These are phyloP conservation scores for Mychonastes homosphaera DNA, from an alignment of 139 green algal species.

Conservation along the genomic window DNA sequence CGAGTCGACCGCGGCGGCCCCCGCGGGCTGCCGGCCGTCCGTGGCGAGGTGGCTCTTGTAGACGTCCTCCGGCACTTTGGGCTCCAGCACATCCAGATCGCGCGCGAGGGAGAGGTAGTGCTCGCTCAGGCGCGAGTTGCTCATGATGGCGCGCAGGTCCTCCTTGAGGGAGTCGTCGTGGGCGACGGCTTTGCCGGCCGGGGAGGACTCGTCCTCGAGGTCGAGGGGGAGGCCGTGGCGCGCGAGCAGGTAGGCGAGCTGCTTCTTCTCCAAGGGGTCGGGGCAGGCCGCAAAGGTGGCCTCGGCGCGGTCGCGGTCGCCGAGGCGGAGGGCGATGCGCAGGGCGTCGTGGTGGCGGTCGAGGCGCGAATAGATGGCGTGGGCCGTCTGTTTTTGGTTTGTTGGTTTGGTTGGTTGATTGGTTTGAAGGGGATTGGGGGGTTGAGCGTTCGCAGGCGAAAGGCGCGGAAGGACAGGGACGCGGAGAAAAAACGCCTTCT, in stretches of 20 bases:
- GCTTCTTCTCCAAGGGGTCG: slow-evolving; percentile 71
- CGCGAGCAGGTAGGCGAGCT: slow-evolving; percentile 88
- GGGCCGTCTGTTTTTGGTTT: slow-evolving; percentile 57
- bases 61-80: slow-evolving; percentile 87
- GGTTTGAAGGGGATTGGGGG: too few relatives aligned
- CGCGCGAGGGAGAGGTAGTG: slow-evolving; percentile 84
- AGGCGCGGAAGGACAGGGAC: too few relatives aligned
- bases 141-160: slow-evolving; percentile 58
- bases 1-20: slow-evolving; percentile 63
- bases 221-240: slow-evolving; percentile 54
- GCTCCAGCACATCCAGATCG: slow-evolving; percentile 96
- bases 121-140: slow-evolving; percentile 73
- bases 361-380: slow-evolving; percentile 69
- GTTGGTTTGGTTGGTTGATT: too few relatives aligned
- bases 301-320: slow-evolving; percentile 36
- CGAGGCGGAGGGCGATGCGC: slow-evolving; percentile 57
- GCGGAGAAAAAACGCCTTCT: too few relatives aligned
- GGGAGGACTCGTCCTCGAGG: slow-evolving; percentile 63
- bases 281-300: slow-evolving; percentile 42
- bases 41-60: slow-evolving; percentile 89
- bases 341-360: slow-evolving; percentile 72
- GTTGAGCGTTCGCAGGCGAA: too few relatives aligned
- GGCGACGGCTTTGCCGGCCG: too few relatives aligned
- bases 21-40: slow-evolving; percentile 58
- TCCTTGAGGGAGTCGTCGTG: slow-evolving; percentile 53